A percentile compares a stretch with the other conserved stretches of the same genome.
Evolutionary conservation across 1,139 yeast genomes (phyloP).

Genomic region (Geotrichum carabidarum): DNA sequence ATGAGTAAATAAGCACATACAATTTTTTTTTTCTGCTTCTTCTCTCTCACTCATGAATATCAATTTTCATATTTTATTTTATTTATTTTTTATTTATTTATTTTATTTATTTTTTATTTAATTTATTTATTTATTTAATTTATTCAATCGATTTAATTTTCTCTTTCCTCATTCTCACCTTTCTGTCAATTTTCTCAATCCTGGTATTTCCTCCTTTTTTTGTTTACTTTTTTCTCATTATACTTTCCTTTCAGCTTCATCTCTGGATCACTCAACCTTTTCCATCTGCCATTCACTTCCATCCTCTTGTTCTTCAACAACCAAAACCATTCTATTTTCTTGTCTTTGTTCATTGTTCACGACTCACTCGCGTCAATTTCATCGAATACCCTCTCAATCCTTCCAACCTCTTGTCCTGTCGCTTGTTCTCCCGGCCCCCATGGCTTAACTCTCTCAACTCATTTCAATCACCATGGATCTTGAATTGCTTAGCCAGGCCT

Average conservation of each 20-base stretch:
- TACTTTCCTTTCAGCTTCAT: background rate
- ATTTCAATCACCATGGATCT: slow-evolving; percentile 12
- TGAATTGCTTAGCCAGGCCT: slow-evolving; percentile 31
- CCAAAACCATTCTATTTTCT: background rate
- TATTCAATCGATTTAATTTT: background rate
- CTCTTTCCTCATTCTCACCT: background rate
- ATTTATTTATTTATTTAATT: background rate
- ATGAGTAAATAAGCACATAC: too few relatives aligned
- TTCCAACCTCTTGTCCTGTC: background rate
- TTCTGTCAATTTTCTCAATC: background rate
- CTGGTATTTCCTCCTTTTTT: background rate
- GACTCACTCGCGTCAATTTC: background rate
- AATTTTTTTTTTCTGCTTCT: background rate
- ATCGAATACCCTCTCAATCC: background rate
- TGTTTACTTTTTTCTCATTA: background rate
- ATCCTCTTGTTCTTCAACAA: background rate
- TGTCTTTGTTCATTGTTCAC: background rate
- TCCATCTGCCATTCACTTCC: too few relatives aligned
- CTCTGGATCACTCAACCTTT: background rate
- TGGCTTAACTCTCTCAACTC: background rate
- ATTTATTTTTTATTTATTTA: background rate
- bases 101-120: background rate
- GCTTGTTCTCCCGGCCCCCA: background rate
- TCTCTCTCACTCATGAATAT: background rate
- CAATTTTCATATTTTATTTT: background rate